Percentiles rank a stretch among this genome's conserved stretches.
Evolutionary conservation across 2,329 filamentous ascomycete genomes (phyloP).

Genomic region (Lasiodiplodia sp.): DNA sequence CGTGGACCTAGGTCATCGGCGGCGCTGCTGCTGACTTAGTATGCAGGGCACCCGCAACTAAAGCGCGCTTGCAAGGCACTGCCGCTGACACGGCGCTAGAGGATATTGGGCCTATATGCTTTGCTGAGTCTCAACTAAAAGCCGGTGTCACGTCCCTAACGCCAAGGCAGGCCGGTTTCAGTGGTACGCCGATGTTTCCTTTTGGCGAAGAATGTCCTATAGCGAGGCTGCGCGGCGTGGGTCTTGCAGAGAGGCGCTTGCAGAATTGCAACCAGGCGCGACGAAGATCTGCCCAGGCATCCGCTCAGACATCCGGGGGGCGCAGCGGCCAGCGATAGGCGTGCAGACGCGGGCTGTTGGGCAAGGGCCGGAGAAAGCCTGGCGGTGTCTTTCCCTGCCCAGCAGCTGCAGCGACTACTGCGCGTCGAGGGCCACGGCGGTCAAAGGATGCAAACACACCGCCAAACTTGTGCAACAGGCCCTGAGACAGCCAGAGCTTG

Average conservation of each 20-base stretch:
- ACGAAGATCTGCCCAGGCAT: conserved; percentile 27
- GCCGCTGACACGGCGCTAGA: conserved; percentile 27
- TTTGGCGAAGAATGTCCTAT: conserved; percentile 11
- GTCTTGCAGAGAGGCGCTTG: conserved; percentile 19
- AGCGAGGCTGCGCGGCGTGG: conserved; percentile 8
- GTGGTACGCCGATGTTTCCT: conserved; percentile 19
- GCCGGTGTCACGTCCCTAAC: conserved; percentile 21
- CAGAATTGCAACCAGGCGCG: conserved; percentile 25
- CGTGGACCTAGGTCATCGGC: conserved; percentile 16
- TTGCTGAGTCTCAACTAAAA: conserved; percentile 21
- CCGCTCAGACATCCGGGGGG: conserved; percentile 25
- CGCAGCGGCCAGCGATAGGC: conserved; percentile 13
- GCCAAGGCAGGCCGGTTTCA: conserved; percentile 21
- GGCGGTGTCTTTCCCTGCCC: conserved; percentile 13
- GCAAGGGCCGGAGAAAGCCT: conserved; percentile 15
- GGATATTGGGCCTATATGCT: conserved; percentile 27
- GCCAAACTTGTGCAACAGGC: conserved; percentile 26
- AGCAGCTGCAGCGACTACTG: conserved; percentile 17
- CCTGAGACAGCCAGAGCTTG: conserved; percentile 28
- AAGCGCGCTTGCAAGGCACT: conserved; percentile 23
- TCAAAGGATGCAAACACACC: conserved; percentile 28
- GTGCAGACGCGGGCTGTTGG: conserved; percentile 19
- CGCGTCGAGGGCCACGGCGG: conserved; percentile 21
- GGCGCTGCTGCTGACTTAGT: conserved; percentile 23
- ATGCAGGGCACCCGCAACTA: conserved; percentile 27